phyloP scores from a whole-genome alignment of 140 eudicot species.

The Bidens hawaiensis region DNA sequence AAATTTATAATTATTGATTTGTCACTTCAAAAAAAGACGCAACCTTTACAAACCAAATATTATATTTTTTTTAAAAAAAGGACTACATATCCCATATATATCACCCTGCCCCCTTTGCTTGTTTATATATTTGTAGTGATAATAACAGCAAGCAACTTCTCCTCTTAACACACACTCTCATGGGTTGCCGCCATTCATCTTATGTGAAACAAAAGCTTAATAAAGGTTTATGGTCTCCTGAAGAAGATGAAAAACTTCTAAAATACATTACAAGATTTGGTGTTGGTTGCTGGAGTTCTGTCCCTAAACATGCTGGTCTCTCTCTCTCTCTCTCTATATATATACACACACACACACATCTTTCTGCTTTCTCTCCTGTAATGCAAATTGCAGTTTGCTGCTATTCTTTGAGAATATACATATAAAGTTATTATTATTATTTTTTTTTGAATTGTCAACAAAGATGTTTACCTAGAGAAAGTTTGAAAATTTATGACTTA shows the following conservation, averaged over 20 bases:
- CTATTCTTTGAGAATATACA: neutral
- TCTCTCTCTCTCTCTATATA: neutral
- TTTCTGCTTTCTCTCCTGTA: too few relatives aligned
- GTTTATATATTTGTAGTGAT: constrained; percentile 26
- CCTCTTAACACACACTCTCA: constrained; percentile 26
- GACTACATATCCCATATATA: neutral
- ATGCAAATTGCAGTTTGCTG: neutral
- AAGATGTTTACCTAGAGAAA: too few relatives aligned
- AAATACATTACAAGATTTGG: constrained; percentile 77
- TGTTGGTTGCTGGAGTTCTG: constrained; percentile 98
- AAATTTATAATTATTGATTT: constrained; percentile 12
- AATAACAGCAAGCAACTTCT: constrained; percentile 32
- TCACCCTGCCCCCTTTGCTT: constrained; percentile 7
- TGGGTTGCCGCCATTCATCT: constrained; percentile 86
- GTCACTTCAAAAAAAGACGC: constrained; percentile 34
- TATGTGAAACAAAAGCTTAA: constrained; percentile 70
- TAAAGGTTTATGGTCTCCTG: constrained; percentile 97
- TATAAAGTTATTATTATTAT: too few relatives aligned
- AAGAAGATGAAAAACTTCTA: constrained; percentile 89
- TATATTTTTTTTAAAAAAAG: neutral
- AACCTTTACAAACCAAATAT: constrained; percentile 15
- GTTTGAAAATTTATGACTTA: constrained; percentile 14
- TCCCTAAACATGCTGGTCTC: constrained; percentile 81
- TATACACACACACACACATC: too few relatives aligned
- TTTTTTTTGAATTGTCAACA: too few relatives aligned